Conservation (phyloP, 331 rosid species). For the Spiraea crenata region DNA sequence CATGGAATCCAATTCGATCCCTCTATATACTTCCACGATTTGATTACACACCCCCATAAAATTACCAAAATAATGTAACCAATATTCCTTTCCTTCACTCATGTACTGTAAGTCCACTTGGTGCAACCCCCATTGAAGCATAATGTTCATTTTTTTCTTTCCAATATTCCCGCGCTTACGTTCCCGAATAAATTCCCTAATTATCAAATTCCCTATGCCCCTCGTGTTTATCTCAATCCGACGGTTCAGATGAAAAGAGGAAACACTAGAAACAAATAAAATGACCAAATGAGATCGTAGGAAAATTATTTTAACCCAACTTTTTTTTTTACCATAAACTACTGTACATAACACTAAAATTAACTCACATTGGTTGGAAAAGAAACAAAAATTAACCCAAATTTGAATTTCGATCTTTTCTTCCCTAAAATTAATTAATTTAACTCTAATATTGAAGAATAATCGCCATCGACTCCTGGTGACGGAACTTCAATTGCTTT, state of each 20-base stretch:
- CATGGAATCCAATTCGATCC: conserved; percentile 21
- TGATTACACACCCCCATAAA: not conserved
- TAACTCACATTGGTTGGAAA: not conserved
- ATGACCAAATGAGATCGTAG: not conserved
- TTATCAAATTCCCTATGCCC: not conserved
- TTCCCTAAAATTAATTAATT: not conserved
- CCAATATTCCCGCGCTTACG: not conserved
- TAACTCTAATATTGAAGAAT: conserved; percentile 35
- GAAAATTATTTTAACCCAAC: not conserved
- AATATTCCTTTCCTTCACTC: not conserved
- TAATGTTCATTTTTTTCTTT: conserved; percentile 1
- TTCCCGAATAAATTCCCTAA: not conserved
- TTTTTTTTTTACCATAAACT: not conserved
- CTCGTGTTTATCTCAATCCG: not conserved
- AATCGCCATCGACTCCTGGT: conserved; percentile 44
- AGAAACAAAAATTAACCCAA: not conserved
- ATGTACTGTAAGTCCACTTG: not conserved
- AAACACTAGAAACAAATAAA: not conserved
- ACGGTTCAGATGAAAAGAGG: not conserved
- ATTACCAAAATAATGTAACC: not conserved
- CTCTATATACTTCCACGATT: not conserved
- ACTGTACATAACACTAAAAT: conserved; percentile 1
- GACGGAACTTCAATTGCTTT: conserved; percentile 59
- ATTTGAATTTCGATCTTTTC: not conserved
- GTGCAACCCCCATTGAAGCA: not conserved